Percentiles rank a stretch among this genome's conserved stretches.
Conservation (phyloP, 352 stramenopile species). For the Globisporangium solare region DNA sequence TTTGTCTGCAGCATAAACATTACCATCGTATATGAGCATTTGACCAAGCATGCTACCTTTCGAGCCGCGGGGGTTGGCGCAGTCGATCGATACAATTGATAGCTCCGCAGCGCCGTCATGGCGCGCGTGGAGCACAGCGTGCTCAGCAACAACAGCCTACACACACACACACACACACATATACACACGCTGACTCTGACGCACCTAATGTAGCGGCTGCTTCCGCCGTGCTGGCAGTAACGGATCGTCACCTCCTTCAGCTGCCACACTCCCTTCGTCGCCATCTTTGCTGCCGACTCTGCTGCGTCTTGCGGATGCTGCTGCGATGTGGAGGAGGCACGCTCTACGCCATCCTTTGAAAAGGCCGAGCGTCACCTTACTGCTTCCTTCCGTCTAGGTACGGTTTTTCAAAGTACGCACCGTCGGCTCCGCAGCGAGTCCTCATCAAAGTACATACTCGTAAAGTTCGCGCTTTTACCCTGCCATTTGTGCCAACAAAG, state of each 20-base stretch:
- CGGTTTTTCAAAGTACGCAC: too few relatives aligned
- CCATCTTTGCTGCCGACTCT: slow-evolving; percentile 26
- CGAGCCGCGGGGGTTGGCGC: too few relatives aligned
- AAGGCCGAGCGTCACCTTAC: too few relatives aligned
- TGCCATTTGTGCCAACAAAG: background rate
- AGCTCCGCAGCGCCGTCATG: too few relatives aligned
- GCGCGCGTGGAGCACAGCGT: too few relatives aligned
- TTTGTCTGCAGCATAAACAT: slow-evolving; percentile 24
- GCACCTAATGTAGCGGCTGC: slow-evolving; percentile 71
- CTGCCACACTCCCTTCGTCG: slow-evolving; percentile 75
- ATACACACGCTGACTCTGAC: too few relatives aligned
- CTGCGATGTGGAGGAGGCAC: slow-evolving; percentile 4
- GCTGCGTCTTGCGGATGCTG: slow-evolving; percentile 8
- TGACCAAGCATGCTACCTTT: too few relatives aligned
- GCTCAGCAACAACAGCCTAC: background rate
- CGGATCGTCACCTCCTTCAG: slow-evolving; percentile 77
- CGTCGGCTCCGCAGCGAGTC: background rate
- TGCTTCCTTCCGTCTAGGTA: too few relatives aligned
- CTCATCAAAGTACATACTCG: background rate
- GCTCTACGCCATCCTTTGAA: background rate
- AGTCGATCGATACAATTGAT: too few relatives aligned
- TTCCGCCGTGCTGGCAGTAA: slow-evolving; percentile 76
- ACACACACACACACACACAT: too few relatives aligned
- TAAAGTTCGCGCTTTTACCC: background rate
- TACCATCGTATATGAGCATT: too few relatives aligned